phyloP scores from a whole-genome alignment of 441 rosid genomes.

The Populus tomentosa region DNA sequence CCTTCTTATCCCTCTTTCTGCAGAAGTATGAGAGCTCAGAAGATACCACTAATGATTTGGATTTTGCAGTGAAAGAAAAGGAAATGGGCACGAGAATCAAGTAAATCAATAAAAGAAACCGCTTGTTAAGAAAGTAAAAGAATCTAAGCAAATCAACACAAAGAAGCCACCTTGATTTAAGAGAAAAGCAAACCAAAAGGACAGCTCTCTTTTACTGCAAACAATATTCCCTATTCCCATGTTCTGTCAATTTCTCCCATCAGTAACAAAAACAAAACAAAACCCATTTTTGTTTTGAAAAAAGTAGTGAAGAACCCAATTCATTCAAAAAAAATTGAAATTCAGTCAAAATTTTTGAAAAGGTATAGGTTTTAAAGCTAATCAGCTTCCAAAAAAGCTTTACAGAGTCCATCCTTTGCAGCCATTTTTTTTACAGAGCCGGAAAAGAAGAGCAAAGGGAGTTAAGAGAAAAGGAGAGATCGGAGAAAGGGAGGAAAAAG shows the following conservation, averaged over 20 bases:
- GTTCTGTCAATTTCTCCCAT: not conserved
- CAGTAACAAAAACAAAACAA: conserved; percentile 15
- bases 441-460: not conserved
- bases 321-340: not conserved
- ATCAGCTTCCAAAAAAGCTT: not conserved
- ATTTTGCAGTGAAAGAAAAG: not conserved
- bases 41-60: not conserved
- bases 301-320: not conserved
- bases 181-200: conserved; percentile 1
- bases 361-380: not conserved
- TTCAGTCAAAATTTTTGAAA: not conserved
- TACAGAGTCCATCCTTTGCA: not conserved
- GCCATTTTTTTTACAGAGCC: not conserved
- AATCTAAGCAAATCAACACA: conserved; percentile 2
- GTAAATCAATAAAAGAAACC: not conserved
- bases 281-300: not conserved
- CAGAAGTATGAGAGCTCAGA: not conserved
- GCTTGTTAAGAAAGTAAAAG: conserved; percentile 12
- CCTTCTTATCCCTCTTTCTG: not conserved
- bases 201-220: not conserved
- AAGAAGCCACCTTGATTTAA: conserved; percentile 17
- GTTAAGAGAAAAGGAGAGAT: not conserved
- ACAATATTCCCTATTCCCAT: not conserved
- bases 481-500: not conserved
- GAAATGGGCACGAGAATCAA: conserved; percentile 2